Evolutionary conservation across 306 rosid genomes (phyloP), one percentile per base, ranked within the genome.

Genomic region (Sphenostylis stenocarpa): DNA sequence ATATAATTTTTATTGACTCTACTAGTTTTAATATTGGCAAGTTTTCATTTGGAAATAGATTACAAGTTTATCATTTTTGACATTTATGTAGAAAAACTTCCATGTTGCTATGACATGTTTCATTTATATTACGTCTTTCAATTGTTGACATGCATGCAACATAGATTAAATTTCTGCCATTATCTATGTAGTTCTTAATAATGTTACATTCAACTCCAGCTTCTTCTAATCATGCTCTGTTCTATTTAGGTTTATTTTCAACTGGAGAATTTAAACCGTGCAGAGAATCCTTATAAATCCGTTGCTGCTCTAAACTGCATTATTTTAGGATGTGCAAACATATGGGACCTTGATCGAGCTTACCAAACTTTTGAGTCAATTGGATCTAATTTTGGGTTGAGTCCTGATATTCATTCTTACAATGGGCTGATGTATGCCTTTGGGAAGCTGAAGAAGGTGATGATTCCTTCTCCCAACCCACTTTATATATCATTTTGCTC

Each of bases 341-440:
- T 87, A 81, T 92, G 97, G 92, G 97, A 96, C 85, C 91, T 96
- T 71, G 97, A 96, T 72, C 98, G 99, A 13, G 98, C 98, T 26
- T 96, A 96, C 88, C 98, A 96, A 81, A 96, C 98, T 38, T 96
- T 92, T 78, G 99, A 96, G 76, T 96, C 98, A 26, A 91, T 96
- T 73, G 82, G 87, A 77, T 89, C 98, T 41, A 9, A 82, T 84
- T 96, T 92, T 85, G 96, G 88, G 79, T 81, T 91, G 86, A 87
- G 88, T 67, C 96, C 98, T 62, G 75, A 92, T 86, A 91, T 92
- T 85, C 97, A 96, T 86, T 96, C 99, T 21, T 92, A 88, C 86
- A 96, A 96, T 61, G 90, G 93, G 49, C 89, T 96, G 53, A 82
- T 96, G 87, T 41, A 48, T 56, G 97, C 99, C 65, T 92, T 92